These are phyloP conservation scores for Leccinum pellstonianum DNA, from an alignment of 768 basidiomycete species.

Conservation along the genomic window DNA sequence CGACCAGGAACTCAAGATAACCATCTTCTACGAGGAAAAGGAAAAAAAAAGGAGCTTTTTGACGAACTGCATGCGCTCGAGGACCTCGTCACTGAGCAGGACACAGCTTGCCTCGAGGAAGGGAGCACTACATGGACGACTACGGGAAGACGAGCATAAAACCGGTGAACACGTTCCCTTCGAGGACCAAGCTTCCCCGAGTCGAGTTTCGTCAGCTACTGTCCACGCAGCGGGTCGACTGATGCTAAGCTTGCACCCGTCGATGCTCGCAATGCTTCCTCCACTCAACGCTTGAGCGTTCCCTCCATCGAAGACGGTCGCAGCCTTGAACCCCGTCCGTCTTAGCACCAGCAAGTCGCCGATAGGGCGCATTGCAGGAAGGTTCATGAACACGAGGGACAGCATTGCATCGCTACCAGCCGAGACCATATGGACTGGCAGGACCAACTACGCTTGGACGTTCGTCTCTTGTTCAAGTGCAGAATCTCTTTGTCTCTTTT, in stretches of 20 bases:
- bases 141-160: constrained; percentile 38
- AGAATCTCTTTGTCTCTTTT: constrained; percentile 73
- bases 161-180: constrained; percentile 24
- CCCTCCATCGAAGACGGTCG: constrained; percentile 19
- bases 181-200: constrained; percentile 14
- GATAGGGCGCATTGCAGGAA: too few relatives aligned
- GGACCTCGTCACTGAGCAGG: too few relatives aligned
- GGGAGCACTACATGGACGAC: constrained; percentile 30
- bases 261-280: constrained; percentile 8
- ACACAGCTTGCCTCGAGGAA: too few relatives aligned
- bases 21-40: background rate
- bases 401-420: too few relatives aligned
- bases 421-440: too few relatives aligned
- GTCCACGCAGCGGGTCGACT: constrained; percentile 26
- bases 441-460: too few relatives aligned
- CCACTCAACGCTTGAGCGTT: background rate
- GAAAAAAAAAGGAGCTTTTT: background rate
- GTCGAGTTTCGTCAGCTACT: too few relatives aligned
- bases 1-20: background rate
- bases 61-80: background rate
- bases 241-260: background rate
- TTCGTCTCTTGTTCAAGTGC: constrained; percentile 84
- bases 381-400: too few relatives aligned
- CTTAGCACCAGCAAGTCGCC: too few relatives aligned
- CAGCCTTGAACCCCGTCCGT: too few relatives aligned